These are phyloP conservation scores for Diplogelasinospora grovesii DNA, from an alignment of 495 filamentous ascomycete genomes.

Conservation along the genomic window DNA sequence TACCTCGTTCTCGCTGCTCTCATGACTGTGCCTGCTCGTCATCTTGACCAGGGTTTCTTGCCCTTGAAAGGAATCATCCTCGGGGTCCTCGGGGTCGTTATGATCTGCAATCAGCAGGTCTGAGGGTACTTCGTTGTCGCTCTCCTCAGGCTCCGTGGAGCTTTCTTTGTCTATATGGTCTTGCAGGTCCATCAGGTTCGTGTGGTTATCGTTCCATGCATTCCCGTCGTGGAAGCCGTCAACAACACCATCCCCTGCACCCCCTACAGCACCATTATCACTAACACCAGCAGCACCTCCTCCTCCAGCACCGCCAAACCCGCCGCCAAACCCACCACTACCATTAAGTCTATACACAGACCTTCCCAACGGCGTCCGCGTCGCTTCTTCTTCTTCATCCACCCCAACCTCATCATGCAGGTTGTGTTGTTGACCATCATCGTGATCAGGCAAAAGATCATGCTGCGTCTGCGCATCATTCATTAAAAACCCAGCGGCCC, in stretches of 20 bases:
- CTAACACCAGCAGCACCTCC: not conserved
- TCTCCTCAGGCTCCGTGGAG: conserved; percentile 12
- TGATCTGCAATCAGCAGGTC: conserved; percentile 13
- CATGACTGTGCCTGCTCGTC: conserved; percentile 6
- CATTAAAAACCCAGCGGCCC: conserved; percentile 19
- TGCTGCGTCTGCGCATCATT: not conserved
- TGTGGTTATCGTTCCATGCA: conserved; percentile 9
- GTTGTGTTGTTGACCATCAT: not conserved
- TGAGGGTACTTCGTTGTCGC: conserved; percentile 21
- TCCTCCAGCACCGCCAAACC: not conserved
- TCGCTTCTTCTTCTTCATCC: conserved; percentile 6
- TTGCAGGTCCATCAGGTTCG: conserved; percentile 37
- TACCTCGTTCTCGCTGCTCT: conserved; percentile 32
- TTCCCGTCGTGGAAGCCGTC: not conserved
- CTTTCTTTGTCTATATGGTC: too few relatives aligned
- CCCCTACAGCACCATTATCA: not conserved
- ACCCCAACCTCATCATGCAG: conserved; percentile 9
- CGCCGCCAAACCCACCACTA: too few relatives aligned
- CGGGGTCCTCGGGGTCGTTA: too few relatives aligned
- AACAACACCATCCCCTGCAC: not conserved
- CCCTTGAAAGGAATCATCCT: too few relatives aligned
- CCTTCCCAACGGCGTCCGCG: conserved; percentile 13
- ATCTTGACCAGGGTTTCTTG: not conserved
- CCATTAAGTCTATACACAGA: too few relatives aligned
- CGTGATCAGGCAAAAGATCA: not conserved